Evolutionary conservation across 2,329 filamentous ascomycete genomes (phyloP), one percentile per base, ranked within the genome.

Genomic region (Xylariaceae sp.): DNA sequence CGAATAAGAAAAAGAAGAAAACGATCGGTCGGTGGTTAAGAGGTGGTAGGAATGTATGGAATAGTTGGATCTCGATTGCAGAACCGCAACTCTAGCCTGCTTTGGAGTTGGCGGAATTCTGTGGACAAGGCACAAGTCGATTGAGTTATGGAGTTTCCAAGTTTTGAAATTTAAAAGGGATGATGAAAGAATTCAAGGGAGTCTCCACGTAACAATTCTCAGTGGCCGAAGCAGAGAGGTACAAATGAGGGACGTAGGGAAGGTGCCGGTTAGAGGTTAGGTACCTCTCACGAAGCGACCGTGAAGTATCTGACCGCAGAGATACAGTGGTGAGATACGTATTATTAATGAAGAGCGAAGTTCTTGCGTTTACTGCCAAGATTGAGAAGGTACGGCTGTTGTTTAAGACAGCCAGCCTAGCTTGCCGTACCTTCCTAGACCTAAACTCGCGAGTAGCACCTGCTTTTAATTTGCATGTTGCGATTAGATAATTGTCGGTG

Each of bases 121-220:
- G 47, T 50, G 59, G 62, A 56, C 57, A 61, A 62, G 60, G 56
- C 55, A 62, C 23, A 61, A 61, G 62, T 58, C 56, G 61, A 30
- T 30, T 30, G 23, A 30, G 59, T 59, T 51, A 57, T 55, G 56
- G 18, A 57, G 37, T 56, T 62, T 17, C 58, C 37, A 13, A n/a
- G 13, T 45, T n/a, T n/a, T 45, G n/a, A 45, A n/a, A 45, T n/a
- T 45, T 13, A n/a, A 55, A 65, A 63, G 64, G 64, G 59, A 64
- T 64, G 64, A 64, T 63, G 64, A 63, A 66, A 63, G 62, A 59
- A 61, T 64, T 57, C 60, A 61, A 58, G 48, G 57, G 56, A 51
- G 60, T 63, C 56, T 58, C 64, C 64, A 66, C 64, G 53, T 58
- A 51, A 52, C 53, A 45, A 34, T 47, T 52, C 57, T 60, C 51